phyloP scores from a whole-genome alignment of 139 green algal species.

The Astrephomene gubernaculifera region DNA sequence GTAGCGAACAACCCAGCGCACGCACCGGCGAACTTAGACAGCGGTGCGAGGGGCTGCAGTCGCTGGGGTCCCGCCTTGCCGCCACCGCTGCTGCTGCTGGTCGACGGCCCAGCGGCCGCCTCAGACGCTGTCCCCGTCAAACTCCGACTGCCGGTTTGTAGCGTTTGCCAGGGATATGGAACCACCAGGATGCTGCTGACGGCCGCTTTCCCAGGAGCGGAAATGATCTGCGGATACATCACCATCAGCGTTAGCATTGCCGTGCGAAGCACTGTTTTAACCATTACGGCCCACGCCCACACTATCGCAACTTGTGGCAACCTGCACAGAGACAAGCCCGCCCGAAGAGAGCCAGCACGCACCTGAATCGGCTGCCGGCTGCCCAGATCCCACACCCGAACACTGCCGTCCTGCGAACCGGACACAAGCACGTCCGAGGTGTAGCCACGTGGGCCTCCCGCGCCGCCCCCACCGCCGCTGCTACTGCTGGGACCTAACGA shows the following conservation, averaged over 20 bases:
- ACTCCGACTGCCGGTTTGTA: neutral
- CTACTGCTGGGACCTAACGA: constrained; percentile 36
- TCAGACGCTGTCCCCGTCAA: neutral
- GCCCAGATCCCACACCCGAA: constrained; percentile 82
- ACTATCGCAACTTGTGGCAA: neutral
- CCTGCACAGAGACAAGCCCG: neutral
- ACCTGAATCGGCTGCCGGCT: constrained; percentile 75
- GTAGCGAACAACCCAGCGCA: neutral
- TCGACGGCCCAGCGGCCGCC: neutral
- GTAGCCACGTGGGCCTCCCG: neutral
- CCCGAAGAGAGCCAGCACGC: neutral
- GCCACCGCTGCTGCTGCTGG: neutral
- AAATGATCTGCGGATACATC: constrained; percentile 49
- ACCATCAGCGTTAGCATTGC: neutral
- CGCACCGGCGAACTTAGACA: constrained; percentile 73
- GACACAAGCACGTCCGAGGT: constrained; percentile 63
- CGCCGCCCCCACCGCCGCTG: neutral
- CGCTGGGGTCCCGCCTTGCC: constrained; percentile 62
- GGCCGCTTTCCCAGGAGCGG: constrained; percentile 62
- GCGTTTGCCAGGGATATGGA: constrained; percentile 23
- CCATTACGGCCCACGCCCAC: neutral
- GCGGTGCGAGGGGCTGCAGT: constrained; percentile 69
- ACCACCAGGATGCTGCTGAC: constrained; percentile 73
- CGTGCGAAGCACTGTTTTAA: neutral
- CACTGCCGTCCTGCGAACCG: constrained; percentile 75